Evolutionary conservation across 345 rosid species (phyloP).

Genomic region (Cardiospermum halicacabum): DNA sequence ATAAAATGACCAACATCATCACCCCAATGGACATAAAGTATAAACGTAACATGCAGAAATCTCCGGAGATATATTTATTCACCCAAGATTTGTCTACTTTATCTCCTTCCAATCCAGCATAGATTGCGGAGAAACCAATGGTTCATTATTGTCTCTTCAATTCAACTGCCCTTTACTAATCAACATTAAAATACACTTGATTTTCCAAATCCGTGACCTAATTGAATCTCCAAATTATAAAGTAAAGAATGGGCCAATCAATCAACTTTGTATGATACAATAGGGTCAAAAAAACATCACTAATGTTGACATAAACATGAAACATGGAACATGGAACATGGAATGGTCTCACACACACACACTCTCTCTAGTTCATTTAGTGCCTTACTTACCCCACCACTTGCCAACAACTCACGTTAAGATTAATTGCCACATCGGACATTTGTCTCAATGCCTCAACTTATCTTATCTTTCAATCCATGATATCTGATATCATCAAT

Average conservation of each 20-base stretch:
- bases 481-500: neutral
- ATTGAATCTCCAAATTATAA: too few species aligned
- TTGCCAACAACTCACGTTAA: conserved; percentile 4
- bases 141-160: neutral
- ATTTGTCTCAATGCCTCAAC: too few species aligned
- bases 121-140: neutral
- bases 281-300: too few species aligned
- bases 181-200: too few species aligned
- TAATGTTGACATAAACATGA: neutral
- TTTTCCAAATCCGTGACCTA: neutral
- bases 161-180: neutral
- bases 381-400: conserved; percentile 10
- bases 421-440: neutral
- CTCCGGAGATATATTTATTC: neutral
- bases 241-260: too few species aligned
- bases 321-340: conserved; percentile 3
- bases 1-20: too few species aligned
- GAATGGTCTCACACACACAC: too few species aligned
- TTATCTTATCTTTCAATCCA: neutral
- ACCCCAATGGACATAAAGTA: neutral
- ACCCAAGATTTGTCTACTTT: neutral
- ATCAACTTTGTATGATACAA: too few species aligned
- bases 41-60: neutral
- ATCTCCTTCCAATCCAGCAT: neutral
- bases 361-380: neutral